A percentile compares a stretch with the other conserved stretches of the same genome.
Evolutionary conservation across 148 eudicot genomes (phyloP).

Genomic region (Nepenthes gracilis): DNA sequence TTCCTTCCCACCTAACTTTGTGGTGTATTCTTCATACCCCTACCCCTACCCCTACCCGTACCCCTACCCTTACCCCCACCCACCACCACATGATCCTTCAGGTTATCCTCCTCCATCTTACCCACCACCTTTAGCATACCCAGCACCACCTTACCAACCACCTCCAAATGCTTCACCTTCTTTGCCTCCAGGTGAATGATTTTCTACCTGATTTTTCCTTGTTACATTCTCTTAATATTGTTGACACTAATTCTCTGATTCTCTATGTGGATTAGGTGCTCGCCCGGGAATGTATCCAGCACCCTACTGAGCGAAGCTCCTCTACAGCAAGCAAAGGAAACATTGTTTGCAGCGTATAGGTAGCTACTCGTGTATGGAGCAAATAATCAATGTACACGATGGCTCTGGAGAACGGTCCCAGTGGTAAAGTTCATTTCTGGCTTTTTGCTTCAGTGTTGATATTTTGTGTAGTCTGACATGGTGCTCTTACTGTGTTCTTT

Average conservation of each 20-base stretch:
- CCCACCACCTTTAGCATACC: slow-evolving; percentile 16
- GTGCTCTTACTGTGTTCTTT: too few relatives aligned
- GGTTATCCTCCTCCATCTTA: slow-evolving; percentile 29
- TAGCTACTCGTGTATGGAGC: too few relatives aligned
- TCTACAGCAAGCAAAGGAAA: too few relatives aligned
- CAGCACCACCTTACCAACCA: slow-evolving; percentile 6
- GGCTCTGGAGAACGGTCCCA: too few relatives aligned
- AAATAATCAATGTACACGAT: too few relatives aligned
- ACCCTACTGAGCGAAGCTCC: not conserved
- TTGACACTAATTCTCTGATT: not conserved
- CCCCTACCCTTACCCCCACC: slow-evolving; percentile 4
- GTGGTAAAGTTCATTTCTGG: too few relatives aligned
- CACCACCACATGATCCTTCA: slow-evolving; percentile 19
- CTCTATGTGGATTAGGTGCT: not conserved
- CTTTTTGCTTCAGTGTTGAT: too few relatives aligned
- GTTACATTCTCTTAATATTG: not conserved
- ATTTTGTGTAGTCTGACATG: too few relatives aligned
- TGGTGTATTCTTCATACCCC: slow-evolving; percentile 35
- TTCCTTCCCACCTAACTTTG: slow-evolving; percentile 26
- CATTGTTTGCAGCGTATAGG: too few relatives aligned
- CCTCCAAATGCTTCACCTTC: slow-evolving; percentile 20
- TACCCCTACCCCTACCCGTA: slow-evolving; percentile 1
- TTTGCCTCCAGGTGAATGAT: slow-evolving; percentile 11
- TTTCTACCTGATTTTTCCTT: not conserved
- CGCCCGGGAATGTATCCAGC: not conserved